These are phyloP conservation scores for Euclidium syriacum DNA, from an alignment of 345 rosid genomes.

Conservation along the genomic window DNA sequence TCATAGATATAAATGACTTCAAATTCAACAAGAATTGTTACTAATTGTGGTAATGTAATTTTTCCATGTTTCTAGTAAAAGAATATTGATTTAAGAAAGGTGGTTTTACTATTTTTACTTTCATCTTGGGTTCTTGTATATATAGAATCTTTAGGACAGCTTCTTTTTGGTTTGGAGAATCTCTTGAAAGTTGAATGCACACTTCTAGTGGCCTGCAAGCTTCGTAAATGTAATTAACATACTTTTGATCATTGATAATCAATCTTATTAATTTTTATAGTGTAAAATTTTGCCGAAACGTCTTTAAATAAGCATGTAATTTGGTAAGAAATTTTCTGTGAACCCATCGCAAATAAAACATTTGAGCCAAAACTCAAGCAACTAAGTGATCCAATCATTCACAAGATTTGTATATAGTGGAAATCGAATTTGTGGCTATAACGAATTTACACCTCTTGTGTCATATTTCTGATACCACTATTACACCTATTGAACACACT, in stretches of 20 bases:
- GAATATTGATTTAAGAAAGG: neutral
- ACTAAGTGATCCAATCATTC: no score
- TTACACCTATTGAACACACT: no score
- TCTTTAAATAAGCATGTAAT: no score
- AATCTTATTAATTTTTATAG: neutral
- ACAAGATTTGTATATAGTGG: no score
- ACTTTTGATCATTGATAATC: neutral
- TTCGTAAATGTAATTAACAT: neutral
- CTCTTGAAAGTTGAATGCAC: slow-evolving; percentile 28
- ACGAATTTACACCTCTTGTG: no score
- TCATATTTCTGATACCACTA: no score
- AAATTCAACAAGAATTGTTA: neutral
- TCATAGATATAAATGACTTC: neutral
- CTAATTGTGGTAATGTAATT: neutral
- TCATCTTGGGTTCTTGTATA: neutral
- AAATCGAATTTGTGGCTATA: no score
- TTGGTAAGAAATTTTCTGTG: no score
- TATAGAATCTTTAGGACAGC: slow-evolving; percentile 54
- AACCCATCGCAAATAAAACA: no score
- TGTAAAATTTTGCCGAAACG: no score
- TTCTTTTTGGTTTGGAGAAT: slow-evolving; percentile 30
- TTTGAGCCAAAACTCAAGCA: no score
- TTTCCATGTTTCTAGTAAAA: neutral
- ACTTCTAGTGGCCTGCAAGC: slow-evolving; percentile 36
- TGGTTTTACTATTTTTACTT: neutral